These are phyloP conservation scores for Umbelopsis vinacea DNA, from an alignment of 192 early-diverging fungal species.

Conservation along the genomic window DNA sequence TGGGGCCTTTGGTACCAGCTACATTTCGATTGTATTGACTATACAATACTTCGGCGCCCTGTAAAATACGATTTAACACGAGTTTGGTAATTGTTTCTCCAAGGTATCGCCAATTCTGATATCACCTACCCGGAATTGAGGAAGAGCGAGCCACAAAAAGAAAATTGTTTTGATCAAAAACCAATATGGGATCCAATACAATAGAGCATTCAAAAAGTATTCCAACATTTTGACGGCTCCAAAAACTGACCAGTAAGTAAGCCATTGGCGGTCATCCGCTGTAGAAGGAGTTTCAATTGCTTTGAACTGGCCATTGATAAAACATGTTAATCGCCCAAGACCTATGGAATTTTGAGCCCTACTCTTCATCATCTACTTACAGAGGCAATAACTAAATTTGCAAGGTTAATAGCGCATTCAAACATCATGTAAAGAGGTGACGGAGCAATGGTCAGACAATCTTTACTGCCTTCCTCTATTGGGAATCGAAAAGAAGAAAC, in stretches of 20 bases:
- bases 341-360: neutral
- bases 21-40: neutral
- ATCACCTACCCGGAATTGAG: conserved; percentile 60
- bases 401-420: neutral
- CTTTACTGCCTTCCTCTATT: neutral
- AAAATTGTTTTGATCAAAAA: conserved; percentile 89
- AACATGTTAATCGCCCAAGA: neutral
- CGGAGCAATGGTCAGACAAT: no score
- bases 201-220: conserved; percentile 85
- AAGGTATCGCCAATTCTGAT: neutral
- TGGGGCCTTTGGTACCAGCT: neutral
- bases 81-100: neutral
- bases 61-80: neutral
- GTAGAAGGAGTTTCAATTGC: conserved; percentile 86
- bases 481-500: no score
- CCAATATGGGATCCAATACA: conserved; percentile 97
- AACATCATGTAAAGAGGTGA: neutral
- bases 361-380: neutral
- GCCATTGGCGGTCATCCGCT: conserved; percentile 88
- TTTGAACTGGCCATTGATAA: conserved; percentile 57
- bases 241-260: conserved; percentile 92
- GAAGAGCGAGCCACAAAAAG: conserved; percentile 84
- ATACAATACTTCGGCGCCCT: conserved; percentile 5
- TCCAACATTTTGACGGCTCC: conserved; percentile 86
- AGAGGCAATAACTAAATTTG: conserved; percentile 75